Conservation (phyloP, 2,329 filamentous ascomycete genomes). For the Hymenotorrendiella dingleyae region DNA sequence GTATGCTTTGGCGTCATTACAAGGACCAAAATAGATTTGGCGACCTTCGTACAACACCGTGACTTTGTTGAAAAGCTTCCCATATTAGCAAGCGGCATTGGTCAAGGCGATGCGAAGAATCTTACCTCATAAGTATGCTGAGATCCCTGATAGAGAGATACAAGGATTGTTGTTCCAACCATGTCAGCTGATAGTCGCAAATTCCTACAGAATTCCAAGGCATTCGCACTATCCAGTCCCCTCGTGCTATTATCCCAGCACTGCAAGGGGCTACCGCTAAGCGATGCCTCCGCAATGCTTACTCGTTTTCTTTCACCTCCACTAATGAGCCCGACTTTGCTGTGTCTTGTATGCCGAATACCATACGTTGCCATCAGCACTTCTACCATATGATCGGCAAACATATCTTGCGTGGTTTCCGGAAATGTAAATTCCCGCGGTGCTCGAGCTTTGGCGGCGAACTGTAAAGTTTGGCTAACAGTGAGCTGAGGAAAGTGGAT, state of each 20-base stretch:
- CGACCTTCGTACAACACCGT: conserved; percentile 59
- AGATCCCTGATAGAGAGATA: conserved; percentile 62
- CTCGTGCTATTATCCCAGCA: conserved; percentile 62
- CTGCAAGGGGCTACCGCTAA: conserved; percentile 50
- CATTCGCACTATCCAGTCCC: conserved; percentile 67
- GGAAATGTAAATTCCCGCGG: conserved; percentile 45
- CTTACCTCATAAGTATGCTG: conserved; percentile 63
- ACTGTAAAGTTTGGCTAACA: conserved; percentile 65
- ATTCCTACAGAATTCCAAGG: conserved; percentile 63
- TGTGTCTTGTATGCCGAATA: conserved; percentile 63
- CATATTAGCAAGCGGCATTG: too few species aligned
- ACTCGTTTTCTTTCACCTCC: conserved; percentile 74
- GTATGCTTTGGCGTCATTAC: conserved; percentile 57
- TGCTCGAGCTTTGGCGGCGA: conserved; percentile 59
- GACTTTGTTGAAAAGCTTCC: conserved; percentile 57
- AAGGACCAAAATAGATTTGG: conserved; percentile 66
- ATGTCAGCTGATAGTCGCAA: conserved; percentile 60
- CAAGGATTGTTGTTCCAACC: conserved; percentile 53
- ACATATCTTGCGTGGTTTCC: conserved; percentile 40
- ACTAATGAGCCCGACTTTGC: conserved; percentile 66
- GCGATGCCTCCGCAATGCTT: conserved; percentile 68
- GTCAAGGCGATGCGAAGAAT: too few species aligned
- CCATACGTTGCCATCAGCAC: conserved; percentile 67
- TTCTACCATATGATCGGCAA: conserved; percentile 34
- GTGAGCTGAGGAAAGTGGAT: conserved; percentile 69